Conservation (phyloP, 75 land plant species). For the Sequoia sempervirens region DNA sequence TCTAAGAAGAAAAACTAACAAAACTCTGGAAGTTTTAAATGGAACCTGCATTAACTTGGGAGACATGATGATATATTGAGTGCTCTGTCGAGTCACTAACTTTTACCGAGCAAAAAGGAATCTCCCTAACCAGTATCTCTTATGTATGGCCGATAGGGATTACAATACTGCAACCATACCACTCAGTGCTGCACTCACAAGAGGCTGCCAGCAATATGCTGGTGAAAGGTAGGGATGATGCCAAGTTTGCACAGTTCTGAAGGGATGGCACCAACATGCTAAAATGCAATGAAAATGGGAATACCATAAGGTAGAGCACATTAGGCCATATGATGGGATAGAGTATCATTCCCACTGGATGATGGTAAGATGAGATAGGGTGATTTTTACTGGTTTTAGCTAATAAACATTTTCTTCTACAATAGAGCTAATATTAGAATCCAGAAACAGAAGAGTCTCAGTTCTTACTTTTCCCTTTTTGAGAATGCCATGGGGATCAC, state of each 20-base stretch:
- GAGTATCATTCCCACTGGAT: too few relatives aligned
- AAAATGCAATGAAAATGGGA: too few relatives aligned
- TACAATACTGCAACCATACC: too few relatives aligned
- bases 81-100: neutral
- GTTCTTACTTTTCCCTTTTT: slow-evolving; percentile 22
- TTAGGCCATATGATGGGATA: neutral
- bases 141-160: too few relatives aligned
- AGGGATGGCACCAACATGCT: too few relatives aligned
- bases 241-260: too few relatives aligned
- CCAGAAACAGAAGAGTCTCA: neutral
- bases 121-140: too few relatives aligned
- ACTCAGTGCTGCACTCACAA: too few relatives aligned
- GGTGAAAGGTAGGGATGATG: too few relatives aligned
- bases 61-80: neutral
- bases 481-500: slow-evolving; percentile 38
- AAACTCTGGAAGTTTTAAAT: neutral
- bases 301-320: neutral
- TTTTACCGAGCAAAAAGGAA: too few relatives aligned
- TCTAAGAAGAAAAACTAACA: neutral
- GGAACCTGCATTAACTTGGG: neutral
- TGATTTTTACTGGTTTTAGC: neutral
- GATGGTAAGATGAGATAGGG: neutral
- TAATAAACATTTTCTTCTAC: neutral
- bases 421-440: neutral
- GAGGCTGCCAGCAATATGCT: too few relatives aligned